Evolutionary conservation across 345 rosid species (phyloP), one percentile per base, ranked within the genome.

Genomic region (Gossypium arboreum): DNA sequence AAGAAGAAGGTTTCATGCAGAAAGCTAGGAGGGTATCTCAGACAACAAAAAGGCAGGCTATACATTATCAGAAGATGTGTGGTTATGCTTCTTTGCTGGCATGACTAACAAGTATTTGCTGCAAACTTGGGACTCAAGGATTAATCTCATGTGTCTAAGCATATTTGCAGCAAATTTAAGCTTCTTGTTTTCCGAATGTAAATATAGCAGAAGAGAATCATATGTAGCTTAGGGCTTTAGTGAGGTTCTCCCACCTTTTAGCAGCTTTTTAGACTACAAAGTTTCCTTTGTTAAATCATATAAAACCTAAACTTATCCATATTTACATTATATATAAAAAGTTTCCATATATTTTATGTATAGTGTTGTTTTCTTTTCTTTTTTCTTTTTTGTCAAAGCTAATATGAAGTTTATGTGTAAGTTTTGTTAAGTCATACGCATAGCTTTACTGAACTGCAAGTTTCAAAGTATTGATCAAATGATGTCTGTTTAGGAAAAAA

Each of bases 31-130:
- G 88, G 91, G 48, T 85, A 85, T 73, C 58, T 87, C 5, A 85
- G 76, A 60, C 65, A 89, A 39, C 93, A 86, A 52, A 86, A 81
- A 59, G 91, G 86, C 64, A 87, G 91, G 72, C 81, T 89, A 25
- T 89, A 89, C 82, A 87, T 89, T 52, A 85, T 89, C 10, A 79
- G 81, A 61, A 80, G 86, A 83, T 89, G 93, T 76, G 84, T 89
- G 2, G 86, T 85, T 75, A 87, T 89, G 86, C 93, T 89, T 54
- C 81, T 89, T 54, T 89, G 93, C 65, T 89, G 91, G 91, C 91
- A 82, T 73, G 93, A 87, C 74, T 89, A 55, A 69, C 18, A 18
- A 34, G 12, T 34, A 9, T 34, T 62, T 62, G 50, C 70, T 62
- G 45, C 67, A 34, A 62, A 57, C 61, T 20, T 20, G 61, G 12